Base-by-base conservation (phyloP, 495 filamentous ascomycete genomes). In the Pseudotulostoma volvatum region DNA sequence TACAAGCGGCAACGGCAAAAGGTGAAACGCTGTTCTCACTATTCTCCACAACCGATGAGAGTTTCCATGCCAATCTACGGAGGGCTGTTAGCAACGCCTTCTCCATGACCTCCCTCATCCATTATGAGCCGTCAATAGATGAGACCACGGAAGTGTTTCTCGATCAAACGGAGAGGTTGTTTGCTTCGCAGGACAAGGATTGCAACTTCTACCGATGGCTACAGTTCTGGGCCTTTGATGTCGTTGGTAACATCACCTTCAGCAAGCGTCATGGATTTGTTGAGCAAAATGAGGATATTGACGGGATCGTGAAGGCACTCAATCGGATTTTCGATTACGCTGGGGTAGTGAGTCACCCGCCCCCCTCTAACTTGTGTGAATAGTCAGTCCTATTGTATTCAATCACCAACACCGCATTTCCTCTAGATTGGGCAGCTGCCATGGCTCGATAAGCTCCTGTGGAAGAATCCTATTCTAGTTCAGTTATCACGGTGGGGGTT, bases 171-270 rank as follows among this genome's bases (percentile, higher is more conserved):
- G 60, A 77, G 41, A 47, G 64, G 4, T 54, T 77, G 7, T 84
- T 76, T 43, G 70, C 65, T 16, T 51, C 61, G 7, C 47, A 56
- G 14, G 52, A 52, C 13, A 34, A 44, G 16, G 23, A 48, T 1
- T 82, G 79, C 43, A 69, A 84, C 44, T 77, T 88, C 38, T 68
- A 66, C 0, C 56, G 66, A 32, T 88, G 84, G 84, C 55, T 85
- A 9, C 79, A 84, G 47, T 86, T 74, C 50, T 87, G 77, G 47
- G 77, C 79, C 2, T 86, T 84, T 46, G 83, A 90, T 47, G 77
- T 84, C 20, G 57, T 81, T 59, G 54, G 79, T 57, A 66, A 56
- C 47, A 64, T 81, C 9, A 76, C 75, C 0, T 83, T 76, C 43
- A 70, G 67, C 36, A 57, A 71, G n/a, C 65, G 59, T 4, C 74